Base-by-base conservation (phyloP, 148 eudicot species). In the Rhododendron griersonianum region DNA sequence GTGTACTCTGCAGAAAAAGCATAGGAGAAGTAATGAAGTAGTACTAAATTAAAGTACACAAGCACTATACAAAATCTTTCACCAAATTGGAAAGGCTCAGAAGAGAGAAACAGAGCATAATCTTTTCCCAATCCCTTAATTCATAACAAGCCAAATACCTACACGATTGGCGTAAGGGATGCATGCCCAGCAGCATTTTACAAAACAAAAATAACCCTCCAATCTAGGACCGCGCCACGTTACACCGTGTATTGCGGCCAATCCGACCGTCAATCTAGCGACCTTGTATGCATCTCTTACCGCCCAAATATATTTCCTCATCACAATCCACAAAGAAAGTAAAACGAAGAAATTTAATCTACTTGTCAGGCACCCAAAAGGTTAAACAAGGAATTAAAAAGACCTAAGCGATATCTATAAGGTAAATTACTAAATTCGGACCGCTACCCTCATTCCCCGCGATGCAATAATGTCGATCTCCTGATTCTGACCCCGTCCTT, bases 391-490 rank as follows among this genome's bases (percentile, higher is more conserved):
- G 39, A n/a, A 37, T 21, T 15, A 79, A 45, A 30, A 55, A 77
- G 19, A 33, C 3, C 75, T 13, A 69, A 69, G 16, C 41, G 14
- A 67, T 41, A 41, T 6, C 6, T 69, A 28, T 25, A 25, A 65
- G 73, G 69, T n/a, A 9, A 30, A 71, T 4, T 76, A 80, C 86
- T 82, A 86, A 61, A 85, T 73, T 95, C 98, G 98, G 98, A 95
- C 98, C 98, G 98, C 90, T 92, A 92, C 96, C 95, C 93, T 93
- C 92, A 93, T 95, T 92, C 98, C 98, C 98, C 96, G 92, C 95
- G 81, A 91, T 92, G 96, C 98, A 95, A 94, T 90, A 89, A 87
- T 91, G 81, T 65, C 91, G 91, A 87, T 93, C 93, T 92, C 93
- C 91, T 91, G 83, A 87, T 91, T 93, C 93, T 93, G 90, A 89